Evolutionary conservation across 2,329 filamentous ascomycete species (phyloP), one percentile per base, ranked within the genome.

Genomic region (Talaromyces sp.): DNA sequence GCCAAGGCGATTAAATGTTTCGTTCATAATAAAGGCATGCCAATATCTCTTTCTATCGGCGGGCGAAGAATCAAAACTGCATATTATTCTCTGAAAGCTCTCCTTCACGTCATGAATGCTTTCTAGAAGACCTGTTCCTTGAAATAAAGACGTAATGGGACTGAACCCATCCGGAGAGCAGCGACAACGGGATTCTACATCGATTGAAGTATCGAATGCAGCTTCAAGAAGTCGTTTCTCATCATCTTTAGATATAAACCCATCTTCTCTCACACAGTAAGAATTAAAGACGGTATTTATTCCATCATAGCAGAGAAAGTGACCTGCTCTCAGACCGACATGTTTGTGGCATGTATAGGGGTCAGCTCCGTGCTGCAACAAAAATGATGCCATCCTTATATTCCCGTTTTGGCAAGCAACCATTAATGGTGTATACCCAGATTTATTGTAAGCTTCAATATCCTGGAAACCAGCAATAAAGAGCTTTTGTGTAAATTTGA

Each of bases 11-110:
- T 45, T 45, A 24, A 62, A 62, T 4, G 39, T 33, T 56, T 35
- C 48, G n/a, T 10, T 24, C n/a, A 62, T 37, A 56, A 56, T 22
- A 52, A 62, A 52, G 24, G 60, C 48, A 19, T 48, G 60, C 60
- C 60, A 62, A 35, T 56, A 33, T 19, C 9, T 62, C 35, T 16
- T 62, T 22, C 3, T 22, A n/a, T 62, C 27, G 24, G 31, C 2
- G 22, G 37, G 2, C 6, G 60, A 33, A n/a, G 6, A 41, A 9
- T 56, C 48, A 2, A 45, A 1, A 45, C 11, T 43, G 37, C 22
- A 4, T 11, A 62, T 33, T 14, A 45, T 5, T n/a, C 2, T 33
- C 3, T 50, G 14, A n/a, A 50, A 50, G 47, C 14, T 37, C 35
- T 37, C 9, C 9, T 37, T 37, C 9, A 37, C 35, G 35, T 37